Evolutionary conservation across 768 basidiomycete species (phyloP).

Genomic region (Amanita muscaria): DNA sequence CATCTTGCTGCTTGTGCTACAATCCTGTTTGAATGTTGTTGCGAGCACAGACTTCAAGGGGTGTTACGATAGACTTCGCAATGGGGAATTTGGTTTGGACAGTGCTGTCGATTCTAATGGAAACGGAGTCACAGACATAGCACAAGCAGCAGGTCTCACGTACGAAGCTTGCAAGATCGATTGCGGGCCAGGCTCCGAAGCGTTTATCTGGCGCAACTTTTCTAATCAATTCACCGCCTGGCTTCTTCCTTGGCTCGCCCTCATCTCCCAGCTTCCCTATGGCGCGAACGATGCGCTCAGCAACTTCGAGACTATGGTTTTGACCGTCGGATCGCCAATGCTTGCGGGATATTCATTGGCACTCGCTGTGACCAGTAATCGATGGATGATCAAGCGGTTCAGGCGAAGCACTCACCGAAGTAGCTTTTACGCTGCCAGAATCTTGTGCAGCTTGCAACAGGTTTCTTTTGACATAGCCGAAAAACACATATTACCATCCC

Average conservation of each 20-base stretch:
- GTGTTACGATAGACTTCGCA: background rate
- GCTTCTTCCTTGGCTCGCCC: conserved; percentile 34
- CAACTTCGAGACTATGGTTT: conserved; percentile 26
- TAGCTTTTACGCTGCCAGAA: conserved; percentile 19
- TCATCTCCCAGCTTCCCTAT: conserved; percentile 35
- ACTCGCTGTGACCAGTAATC: conserved; percentile 21
- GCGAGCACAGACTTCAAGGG: background rate
- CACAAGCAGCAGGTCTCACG: background rate
- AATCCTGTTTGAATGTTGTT: no score
- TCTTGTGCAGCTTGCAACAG: conserved; percentile 31
- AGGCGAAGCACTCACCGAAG: conserved; percentile 17
- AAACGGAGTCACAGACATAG: background rate
- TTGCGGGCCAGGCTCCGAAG: conserved; percentile 14
- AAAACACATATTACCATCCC: conserved; percentile 24
- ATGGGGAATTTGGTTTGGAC: background rate
- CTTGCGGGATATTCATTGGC: conserved; percentile 33
- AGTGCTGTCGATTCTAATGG: background rate
- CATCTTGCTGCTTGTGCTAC: no score
- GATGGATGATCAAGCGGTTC: conserved; percentile 26
- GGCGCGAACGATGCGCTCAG: conserved; percentile 24
- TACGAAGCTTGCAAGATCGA: conserved; percentile 12
- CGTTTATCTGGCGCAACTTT: conserved; percentile 21
- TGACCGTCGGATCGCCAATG: conserved; percentile 33
- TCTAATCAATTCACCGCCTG: conserved; percentile 29
- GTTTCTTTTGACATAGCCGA: conserved; percentile 24